A percentile compares a stretch with the other conserved stretches of the same genome.
These are phyloP conservation scores for Mallotus nudiflorus DNA, from an alignment of 345 rosid genomes.

Conservation along the genomic window DNA sequence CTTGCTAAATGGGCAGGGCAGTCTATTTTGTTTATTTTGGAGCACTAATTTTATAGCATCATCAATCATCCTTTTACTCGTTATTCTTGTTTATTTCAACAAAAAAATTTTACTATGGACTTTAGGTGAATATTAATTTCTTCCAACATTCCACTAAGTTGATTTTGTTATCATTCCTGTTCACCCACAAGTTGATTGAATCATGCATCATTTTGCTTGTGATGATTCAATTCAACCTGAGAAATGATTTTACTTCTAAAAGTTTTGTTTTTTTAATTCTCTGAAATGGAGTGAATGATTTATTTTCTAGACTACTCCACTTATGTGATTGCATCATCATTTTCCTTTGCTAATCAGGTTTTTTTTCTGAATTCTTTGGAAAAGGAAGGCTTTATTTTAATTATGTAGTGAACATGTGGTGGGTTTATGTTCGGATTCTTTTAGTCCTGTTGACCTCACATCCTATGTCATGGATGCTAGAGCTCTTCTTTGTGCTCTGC, in stretches of 20 bases:
- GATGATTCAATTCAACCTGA: no score
- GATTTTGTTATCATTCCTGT: not conserved
- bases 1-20: not conserved
- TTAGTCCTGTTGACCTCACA: not conserved
- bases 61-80: not conserved
- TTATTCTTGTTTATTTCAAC: conserved; percentile 4
- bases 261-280: no score
- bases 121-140: not conserved
- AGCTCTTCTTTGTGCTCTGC: conserved; percentile 13
- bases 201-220: not conserved
- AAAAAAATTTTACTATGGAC: not conserved
- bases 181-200: conserved; percentile 12
- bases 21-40: not conserved
- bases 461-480: conserved; percentile 16
- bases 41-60: conserved; percentile 11
- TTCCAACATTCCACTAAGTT: not conserved
- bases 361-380: not conserved
- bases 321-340: conserved; percentile 28
- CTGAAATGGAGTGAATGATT: conserved; percentile 1
- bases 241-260: no score
- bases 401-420: no score
- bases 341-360: not conserved
- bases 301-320: conserved; percentile 8
- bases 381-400: no score
- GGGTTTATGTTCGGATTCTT: no score